A percentile compares a stretch with the other conserved stretches of the same genome.
Evolutionary conservation across 2,329 filamentous ascomycete genomes (phyloP).

Genomic region (Trichoderma endophyticum): DNA sequence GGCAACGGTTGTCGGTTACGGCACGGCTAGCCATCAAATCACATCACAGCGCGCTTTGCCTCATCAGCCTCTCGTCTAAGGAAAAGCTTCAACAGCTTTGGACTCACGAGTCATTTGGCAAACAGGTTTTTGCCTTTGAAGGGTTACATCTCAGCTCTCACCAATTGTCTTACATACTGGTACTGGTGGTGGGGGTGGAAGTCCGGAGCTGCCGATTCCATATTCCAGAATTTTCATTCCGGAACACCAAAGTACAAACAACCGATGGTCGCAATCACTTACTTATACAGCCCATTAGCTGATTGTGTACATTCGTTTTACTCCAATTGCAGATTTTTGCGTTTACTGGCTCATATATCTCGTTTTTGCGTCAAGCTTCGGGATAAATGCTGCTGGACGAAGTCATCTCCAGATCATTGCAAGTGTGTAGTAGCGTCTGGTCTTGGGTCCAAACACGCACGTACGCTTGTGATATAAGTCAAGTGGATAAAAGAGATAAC

Average conservation of each 20-base stretch:
- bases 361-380: background rate
- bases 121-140: background rate
- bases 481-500: background rate
- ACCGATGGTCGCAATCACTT: background rate
- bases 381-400: background rate
- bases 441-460: background rate
- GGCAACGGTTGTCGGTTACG: background rate
- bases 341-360: background rate
- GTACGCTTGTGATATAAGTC: background rate
- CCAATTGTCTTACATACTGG: background rate
- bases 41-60: background rate
- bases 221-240: background rate
- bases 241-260: background rate
- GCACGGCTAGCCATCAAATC: background rate
- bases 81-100: background rate
- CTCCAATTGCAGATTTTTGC: background rate
- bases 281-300: background rate
- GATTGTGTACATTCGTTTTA: background rate
- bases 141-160: background rate
- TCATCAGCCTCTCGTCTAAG: background rate
- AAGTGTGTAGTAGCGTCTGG: background rate
- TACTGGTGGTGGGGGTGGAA: background rate
- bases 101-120: background rate
- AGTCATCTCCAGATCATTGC: background rate
- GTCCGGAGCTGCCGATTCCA: conserved; percentile 1